phyloP scores from a whole-genome alignment of 129 eudicot genomes.

The Centaurea solstitialis region DNA sequence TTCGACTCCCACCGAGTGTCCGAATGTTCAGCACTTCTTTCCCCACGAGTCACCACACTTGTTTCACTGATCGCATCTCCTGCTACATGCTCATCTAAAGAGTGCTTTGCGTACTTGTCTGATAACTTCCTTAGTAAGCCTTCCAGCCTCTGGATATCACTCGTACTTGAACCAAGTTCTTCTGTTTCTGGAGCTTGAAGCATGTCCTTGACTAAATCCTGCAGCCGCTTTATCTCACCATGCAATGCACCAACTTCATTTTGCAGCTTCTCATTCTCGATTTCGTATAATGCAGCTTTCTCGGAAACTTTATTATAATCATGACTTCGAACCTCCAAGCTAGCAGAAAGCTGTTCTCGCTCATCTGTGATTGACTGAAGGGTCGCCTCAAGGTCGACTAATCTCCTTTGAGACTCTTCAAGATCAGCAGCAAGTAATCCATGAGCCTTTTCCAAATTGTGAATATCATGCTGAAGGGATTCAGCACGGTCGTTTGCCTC shows the following conservation, averaged over 20 bases:
- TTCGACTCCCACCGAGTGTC: slow-evolving; percentile 34
- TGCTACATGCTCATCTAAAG: slow-evolving; percentile 9
- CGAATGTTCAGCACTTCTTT: slow-evolving; percentile 27
- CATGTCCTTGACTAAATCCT: slow-evolving; percentile 48
- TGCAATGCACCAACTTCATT: slow-evolving; percentile 47
- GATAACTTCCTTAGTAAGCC: slow-evolving; percentile 49
- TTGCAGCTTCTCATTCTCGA: slow-evolving; percentile 40
- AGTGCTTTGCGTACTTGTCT: slow-evolving; percentile 35
- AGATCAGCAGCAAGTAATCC: slow-evolving; percentile 53
- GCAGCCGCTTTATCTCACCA: slow-evolving; percentile 59
- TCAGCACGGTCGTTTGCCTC: slow-evolving; percentile 64
- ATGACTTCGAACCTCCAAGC: slow-evolving; percentile 51
- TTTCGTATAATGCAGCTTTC: slow-evolving; percentile 35
- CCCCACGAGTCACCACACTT: slow-evolving; percentile 33
- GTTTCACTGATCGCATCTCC: slow-evolving; percentile 24
- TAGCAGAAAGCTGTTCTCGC: slow-evolving; percentile 57
- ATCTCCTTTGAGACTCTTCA: slow-evolving; percentile 61
- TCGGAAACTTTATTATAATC: slow-evolving; percentile 46
- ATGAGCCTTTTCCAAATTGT: slow-evolving; percentile 50
- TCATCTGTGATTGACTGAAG: slow-evolving; percentile 53
- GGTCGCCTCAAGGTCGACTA: slow-evolving; percentile 54
- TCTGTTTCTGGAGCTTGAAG: slow-evolving; percentile 58
- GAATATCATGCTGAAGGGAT: slow-evolving; percentile 73
- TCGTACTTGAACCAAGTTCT: slow-evolving; percentile 37
- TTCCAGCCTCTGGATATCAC: slow-evolving; percentile 55